Conservation (phyloP, 1,284 basidiomycete genomes). For the Ceratobasidium sp. region DNA sequence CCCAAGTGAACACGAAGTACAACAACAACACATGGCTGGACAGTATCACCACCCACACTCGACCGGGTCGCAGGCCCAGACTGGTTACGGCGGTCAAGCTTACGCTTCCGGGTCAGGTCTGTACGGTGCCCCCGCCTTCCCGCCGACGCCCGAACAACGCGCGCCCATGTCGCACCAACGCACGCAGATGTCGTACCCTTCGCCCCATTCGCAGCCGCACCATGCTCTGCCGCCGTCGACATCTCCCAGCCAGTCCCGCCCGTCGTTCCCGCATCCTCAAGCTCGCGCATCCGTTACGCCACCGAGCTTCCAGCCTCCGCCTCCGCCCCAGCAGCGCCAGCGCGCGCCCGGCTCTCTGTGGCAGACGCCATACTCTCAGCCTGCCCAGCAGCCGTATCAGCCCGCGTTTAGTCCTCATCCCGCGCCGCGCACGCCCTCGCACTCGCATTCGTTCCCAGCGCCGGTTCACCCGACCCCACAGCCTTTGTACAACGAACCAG, state of each 20-base stretch:
- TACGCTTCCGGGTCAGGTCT: conserved; percentile 4
- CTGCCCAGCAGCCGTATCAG: conserved; percentile 28
- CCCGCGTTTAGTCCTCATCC: conserved; percentile 18
- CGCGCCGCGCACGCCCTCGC: conserved; percentile 11
- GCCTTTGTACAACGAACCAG: conserved; percentile 13
- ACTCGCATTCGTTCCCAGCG: conserved; percentile 27
- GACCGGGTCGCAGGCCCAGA: conserved; percentile 19
- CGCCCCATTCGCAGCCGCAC: conserved; percentile 32
- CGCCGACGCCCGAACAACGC: conserved; percentile 21
- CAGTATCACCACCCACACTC: conserved; percentile 9
- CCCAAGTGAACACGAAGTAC: conserved; percentile 36
- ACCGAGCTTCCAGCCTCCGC: conserved; percentile 9
- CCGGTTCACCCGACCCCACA: neutral
- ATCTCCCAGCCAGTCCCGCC: conserved; percentile 26
- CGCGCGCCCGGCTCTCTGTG: conserved; percentile 24
- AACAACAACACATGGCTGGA: neutral
- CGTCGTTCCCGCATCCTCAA: conserved; percentile 37
- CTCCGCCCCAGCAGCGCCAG: conserved; percentile 26
- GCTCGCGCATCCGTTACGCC: neutral
- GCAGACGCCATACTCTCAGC: conserved; percentile 39
- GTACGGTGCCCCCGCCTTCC: conserved; percentile 3
- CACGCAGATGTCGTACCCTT: conserved; percentile 1
- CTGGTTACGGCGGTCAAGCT: neutral
- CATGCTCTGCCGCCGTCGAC: conserved; percentile 3
- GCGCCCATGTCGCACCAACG: conserved; percentile 40